A percentile compares a stretch with the other conserved stretches of the same genome.
Evolutionary conservation across 179 eudicot genomes (phyloP).

Genomic region (Silene coronaria): DNA sequence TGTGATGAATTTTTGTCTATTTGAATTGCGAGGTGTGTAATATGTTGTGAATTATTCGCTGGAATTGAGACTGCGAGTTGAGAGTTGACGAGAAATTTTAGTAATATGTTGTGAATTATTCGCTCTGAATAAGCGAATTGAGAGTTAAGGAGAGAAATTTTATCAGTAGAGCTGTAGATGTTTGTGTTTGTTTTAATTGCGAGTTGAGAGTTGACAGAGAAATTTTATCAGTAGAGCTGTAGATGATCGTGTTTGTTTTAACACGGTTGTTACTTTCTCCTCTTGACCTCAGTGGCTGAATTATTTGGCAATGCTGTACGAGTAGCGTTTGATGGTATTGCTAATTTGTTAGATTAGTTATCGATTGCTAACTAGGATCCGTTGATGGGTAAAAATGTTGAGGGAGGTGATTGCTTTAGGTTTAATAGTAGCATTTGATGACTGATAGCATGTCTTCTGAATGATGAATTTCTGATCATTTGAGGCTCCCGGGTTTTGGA

Average conservation of each 20-base stretch:
- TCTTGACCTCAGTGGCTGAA: too few species aligned
- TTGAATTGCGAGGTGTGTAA: neutral
- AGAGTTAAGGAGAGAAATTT: neutral
- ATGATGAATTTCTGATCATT: neutral
- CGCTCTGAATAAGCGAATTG: too few species aligned
- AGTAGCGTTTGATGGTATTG: too few species aligned
- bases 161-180: neutral
- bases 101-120: too few species aligned
- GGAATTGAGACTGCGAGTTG: too few species aligned
- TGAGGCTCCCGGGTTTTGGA: neutral
- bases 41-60: neutral
- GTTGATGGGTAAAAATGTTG: neutral
- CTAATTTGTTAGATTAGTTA: too few species aligned
- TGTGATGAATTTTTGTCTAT: neutral
- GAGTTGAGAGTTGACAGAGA: too few species aligned
- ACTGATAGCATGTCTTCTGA: neutral
- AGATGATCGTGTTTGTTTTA: too few species aligned
- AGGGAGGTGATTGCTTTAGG: neutral
- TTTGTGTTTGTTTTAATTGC: neutral
- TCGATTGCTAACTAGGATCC: neutral
- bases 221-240: too few species aligned
- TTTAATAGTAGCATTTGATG: neutral
- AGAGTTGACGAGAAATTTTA: neutral
- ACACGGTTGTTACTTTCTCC: too few species aligned
- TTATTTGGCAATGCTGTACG: too few species aligned